phyloP scores from a whole-genome alignment of 2,329 filamentous ascomycete species.

The Colletotrichum endophyticum region DNA sequence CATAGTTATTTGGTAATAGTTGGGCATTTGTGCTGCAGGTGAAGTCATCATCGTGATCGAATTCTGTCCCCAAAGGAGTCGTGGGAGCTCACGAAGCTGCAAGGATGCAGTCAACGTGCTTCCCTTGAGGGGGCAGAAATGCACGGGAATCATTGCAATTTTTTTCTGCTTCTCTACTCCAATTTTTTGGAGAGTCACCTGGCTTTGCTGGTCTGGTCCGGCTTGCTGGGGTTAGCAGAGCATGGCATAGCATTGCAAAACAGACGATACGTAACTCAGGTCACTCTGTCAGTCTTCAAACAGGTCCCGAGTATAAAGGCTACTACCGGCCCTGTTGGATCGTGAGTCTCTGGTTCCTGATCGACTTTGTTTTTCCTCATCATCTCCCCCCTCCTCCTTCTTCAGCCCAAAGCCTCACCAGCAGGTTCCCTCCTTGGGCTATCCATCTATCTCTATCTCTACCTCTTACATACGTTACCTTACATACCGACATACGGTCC shows the following conservation, averaged over 20 bases:
- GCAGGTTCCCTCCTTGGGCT: background rate
- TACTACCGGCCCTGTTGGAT: slow-evolving; percentile 3
- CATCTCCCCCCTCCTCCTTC: background rate
- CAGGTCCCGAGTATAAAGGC: slow-evolving; percentile 5
- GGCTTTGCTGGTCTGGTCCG: background rate
- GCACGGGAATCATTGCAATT: background rate
- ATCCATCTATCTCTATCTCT: background rate
- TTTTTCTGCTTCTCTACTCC: background rate
- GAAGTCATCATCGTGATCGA: slow-evolving; percentile 25
- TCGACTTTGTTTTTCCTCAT: slow-evolving; percentile 4
- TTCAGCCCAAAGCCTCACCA: background rate
- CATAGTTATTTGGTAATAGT: slow-evolving; percentile 20
- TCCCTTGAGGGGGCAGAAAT: slow-evolving; percentile 1
- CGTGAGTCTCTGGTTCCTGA: slow-evolving; percentile 1
- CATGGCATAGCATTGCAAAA: background rate
- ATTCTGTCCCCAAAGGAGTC: background rate
- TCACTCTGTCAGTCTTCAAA: background rate
- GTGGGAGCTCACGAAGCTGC: slow-evolving; percentile 11
- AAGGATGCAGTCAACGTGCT: slow-evolving; percentile 17
- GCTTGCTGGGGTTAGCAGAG: background rate
- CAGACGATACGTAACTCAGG: background rate
- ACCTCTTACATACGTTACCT: background rate
- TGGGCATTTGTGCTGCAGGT: slow-evolving; percentile 12
- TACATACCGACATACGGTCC: background rate
- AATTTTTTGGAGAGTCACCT: slow-evolving; percentile 13